These are phyloP conservation scores for Phytophthora pini DNA, from an alignment of 352 stramenopile species.

Conservation along the genomic window DNA sequence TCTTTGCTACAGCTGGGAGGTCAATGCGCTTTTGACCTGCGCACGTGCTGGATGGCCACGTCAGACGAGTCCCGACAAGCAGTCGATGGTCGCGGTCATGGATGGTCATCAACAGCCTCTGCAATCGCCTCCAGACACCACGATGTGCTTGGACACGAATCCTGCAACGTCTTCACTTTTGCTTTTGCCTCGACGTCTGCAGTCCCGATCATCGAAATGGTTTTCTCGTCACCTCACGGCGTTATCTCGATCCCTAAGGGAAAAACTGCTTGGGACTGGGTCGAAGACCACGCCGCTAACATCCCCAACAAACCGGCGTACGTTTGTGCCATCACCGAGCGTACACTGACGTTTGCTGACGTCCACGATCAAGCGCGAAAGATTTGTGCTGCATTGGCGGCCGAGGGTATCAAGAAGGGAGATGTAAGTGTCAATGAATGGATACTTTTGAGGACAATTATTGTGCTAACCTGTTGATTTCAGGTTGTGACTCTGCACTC, in stretches of 20 bases:
- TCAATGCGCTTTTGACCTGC: constrained; percentile 1
- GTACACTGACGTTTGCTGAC: constrained; percentile 46
- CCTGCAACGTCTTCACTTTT: constrained; percentile 22
- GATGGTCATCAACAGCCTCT: constrained; percentile 16
- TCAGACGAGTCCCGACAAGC: constrained; percentile 34
- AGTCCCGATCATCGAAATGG: constrained; percentile 25
- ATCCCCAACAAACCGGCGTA: constrained; percentile 44
- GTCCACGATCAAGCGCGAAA: constrained; percentile 35
- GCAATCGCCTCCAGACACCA: constrained; percentile 8
- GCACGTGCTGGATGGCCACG: constrained; percentile 24
- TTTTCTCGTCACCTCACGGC: constrained; percentile 50
- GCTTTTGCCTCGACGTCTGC: constrained; percentile 14
- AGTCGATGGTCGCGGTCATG: constrained; percentile 19
- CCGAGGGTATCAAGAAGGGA: constrained; percentile 50
- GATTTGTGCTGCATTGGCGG: constrained; percentile 45
- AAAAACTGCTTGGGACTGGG: constrained; percentile 45
- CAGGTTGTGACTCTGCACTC: constrained; percentile 53
- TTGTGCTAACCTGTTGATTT: constrained; percentile 7
- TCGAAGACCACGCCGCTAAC: constrained; percentile 42
- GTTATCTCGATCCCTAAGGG: constrained; percentile 37
- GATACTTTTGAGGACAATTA: not conserved
- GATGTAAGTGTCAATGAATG: constrained; percentile 38
- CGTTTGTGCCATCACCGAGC: constrained; percentile 50
- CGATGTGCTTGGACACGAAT: constrained; percentile 5
- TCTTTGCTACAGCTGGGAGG: constrained; percentile 30